Evolutionary conservation across 2,329 filamentous ascomycete genomes (phyloP), one percentile per base, ranked within the genome.

Genomic region (Xylaria sp.): DNA sequence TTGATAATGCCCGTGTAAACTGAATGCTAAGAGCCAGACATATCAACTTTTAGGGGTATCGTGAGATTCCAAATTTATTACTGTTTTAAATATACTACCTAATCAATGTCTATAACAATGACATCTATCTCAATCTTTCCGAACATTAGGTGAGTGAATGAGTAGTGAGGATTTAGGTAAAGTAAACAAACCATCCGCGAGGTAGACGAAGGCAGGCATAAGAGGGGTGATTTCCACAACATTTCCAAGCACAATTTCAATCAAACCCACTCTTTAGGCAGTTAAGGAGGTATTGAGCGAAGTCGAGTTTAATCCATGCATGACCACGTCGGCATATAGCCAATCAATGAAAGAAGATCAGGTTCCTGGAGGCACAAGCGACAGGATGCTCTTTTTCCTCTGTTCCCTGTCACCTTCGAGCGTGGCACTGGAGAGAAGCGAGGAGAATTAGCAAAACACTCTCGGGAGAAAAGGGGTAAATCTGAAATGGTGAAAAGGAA

Each of bases 351-450:
- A 15, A 13, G 13, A 7, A 46, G 41, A 18, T 41, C 59, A 13
- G 25, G 1, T 3, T 66, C 59, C 65, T 62, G n/a, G 66, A 28
- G 69, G 70, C 9, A 66, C 18, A 23, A 71, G 66, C 57, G 71
- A 75, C 70, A 76, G 31, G 58, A 78, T 79, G 67, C 77, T 79
- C 73, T 78, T 77, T 68, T 66, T 75, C 63, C 76, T 74, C 71
- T 76, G 76, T 51, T 77, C 76, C 28, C 66, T 59, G 48, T 76
- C 64, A 0, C 77, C 77, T 61, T 76, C 73, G 18, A 79, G 73
- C 39, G 77, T 79, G 44, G 77, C 77, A 66, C 67, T 69, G 28
- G 9, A 59, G 9, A 13, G 23, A 6, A 34, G 15, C 9, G 8
- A 39, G 23, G 9, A 25, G 23, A n/a, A 10, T 50, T 50, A 50